phyloP scores from a whole-genome alignment of 495 filamentous ascomycete genomes.

The Aspergillus affinis region DNA sequence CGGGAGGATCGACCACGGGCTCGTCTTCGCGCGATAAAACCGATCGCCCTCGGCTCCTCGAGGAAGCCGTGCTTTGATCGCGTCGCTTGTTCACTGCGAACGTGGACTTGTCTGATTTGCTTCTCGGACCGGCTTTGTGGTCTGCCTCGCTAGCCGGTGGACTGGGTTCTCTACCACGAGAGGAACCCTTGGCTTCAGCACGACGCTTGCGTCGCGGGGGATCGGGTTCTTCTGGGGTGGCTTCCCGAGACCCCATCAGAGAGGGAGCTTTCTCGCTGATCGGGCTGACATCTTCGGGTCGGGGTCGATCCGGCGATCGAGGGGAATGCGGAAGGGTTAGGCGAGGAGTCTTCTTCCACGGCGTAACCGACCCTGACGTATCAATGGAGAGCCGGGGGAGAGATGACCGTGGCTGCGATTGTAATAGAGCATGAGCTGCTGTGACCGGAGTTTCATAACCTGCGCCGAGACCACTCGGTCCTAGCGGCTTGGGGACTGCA shows the following conservation, averaged over 20 bases:
- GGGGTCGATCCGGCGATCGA: constrained; percentile 46
- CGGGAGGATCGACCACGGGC: constrained; percentile 36
- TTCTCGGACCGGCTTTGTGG: constrained; percentile 25
- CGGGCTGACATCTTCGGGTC: constrained; percentile 51
- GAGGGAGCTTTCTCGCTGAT: constrained; percentile 52
- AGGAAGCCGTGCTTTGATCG: constrained; percentile 55
- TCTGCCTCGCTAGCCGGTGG: constrained; percentile 20
- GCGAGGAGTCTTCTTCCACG: constrained; percentile 47
- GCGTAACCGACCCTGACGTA: constrained; percentile 47
- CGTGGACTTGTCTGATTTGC: constrained; percentile 38
- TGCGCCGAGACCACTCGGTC: constrained; percentile 22
- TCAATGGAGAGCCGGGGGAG: constrained; percentile 42
- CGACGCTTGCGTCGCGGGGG: constrained; percentile 27
- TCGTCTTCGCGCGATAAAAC: constrained; percentile 57
- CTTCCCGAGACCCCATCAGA: constrained; percentile 35
- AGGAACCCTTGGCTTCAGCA: constrained; percentile 1
- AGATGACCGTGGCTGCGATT: constrained; percentile 27
- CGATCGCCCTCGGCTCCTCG: constrained; percentile 59
- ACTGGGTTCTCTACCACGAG: constrained; percentile 16
- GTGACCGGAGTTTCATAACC: constrained; percentile 34
- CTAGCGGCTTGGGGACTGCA: constrained; percentile 25
- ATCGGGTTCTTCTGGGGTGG: constrained; percentile 30
- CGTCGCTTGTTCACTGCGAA: constrained; percentile 33
- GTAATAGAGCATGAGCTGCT: constrained; percentile 24
- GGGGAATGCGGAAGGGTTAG: constrained; percentile 42